A percentile compares a stretch with the other conserved stretches of the same genome.
Conservation (phyloP, 345 rosid species). For the Bretschneidera sinensis region DNA sequence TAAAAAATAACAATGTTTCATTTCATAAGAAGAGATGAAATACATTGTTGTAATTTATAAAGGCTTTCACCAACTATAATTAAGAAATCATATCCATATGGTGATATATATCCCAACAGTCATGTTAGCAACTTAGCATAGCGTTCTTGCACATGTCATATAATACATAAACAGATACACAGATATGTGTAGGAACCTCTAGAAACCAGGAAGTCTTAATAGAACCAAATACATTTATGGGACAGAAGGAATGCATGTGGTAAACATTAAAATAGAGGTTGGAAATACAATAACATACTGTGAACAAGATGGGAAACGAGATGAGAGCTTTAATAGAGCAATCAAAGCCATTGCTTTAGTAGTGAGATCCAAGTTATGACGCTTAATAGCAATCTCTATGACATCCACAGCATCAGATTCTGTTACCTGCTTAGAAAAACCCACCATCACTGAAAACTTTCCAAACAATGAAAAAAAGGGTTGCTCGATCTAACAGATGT, state of each 20-base stretch:
- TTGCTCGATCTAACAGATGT: no score
- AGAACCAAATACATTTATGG: not conserved
- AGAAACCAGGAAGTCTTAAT: not conserved
- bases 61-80: not conserved
- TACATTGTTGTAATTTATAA: no score
- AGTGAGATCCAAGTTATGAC: constrained; percentile 63
- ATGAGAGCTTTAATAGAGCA: constrained; percentile 86
- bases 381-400: constrained; percentile 62
- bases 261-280: not conserved
- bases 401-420: constrained; percentile 91
- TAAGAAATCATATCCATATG: not conserved
- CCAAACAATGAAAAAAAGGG: constrained; percentile 4
- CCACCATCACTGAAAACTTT: constrained; percentile 16
- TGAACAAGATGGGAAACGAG: constrained; percentile 93
- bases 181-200: not conserved
- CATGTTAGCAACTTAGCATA: no score
- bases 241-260: not conserved
- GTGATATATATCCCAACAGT: not conserved
- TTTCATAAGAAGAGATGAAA: no score
- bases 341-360: constrained; percentile 92
- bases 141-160: not conserved
- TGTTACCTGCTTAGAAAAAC: constrained; percentile 62
- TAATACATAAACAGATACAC: not conserved
- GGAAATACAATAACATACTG: constrained; percentile 55
- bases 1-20: constrained; percentile 8